Conservation (phyloP, 2,329 filamentous ascomycete species). For the Trichoderma sp. region DNA sequence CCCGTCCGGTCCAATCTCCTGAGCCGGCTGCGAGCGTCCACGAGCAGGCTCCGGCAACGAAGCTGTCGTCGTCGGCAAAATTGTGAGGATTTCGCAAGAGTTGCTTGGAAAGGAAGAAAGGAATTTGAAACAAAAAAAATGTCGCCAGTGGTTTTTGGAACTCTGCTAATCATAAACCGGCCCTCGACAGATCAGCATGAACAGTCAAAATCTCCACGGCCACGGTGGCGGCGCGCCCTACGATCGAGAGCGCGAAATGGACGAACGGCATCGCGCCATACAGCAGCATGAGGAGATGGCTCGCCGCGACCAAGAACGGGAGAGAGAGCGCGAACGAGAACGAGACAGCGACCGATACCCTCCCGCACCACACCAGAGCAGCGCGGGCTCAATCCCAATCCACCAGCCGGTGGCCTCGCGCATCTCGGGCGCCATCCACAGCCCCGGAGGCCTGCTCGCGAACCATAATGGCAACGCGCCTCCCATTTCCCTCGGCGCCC, state of each 20-base stretch:
- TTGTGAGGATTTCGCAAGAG: not conserved
- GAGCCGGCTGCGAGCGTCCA: conserved; percentile 14
- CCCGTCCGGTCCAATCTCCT: conserved; percentile 22
- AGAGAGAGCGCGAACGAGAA: conserved; percentile 56
- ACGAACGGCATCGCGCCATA: conserved; percentile 51
- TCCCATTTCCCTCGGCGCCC: conserved; percentile 55
- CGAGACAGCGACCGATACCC: conserved; percentile 70
- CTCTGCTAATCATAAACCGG: conserved; percentile 16
- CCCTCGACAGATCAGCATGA: conserved; percentile 45
- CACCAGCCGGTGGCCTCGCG: conserved; percentile 91
- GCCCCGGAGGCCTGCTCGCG: conserved; percentile 83
- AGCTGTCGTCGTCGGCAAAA: not conserved
- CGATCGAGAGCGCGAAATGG: conserved; percentile 54
- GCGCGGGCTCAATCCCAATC: conserved; percentile 83
- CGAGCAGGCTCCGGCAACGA: not conserved
- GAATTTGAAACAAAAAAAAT: not conserved
- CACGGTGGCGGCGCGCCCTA: conserved; percentile 46
- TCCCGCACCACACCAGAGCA: conserved; percentile 77
- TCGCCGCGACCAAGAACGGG: conserved; percentile 65
- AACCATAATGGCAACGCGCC: conserved; percentile 66
- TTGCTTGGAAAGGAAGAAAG: not conserved
- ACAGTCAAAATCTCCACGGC: conserved; percentile 50
- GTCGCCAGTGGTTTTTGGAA: not conserved
- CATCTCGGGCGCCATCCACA: conserved; percentile 80
- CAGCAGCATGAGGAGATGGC: conserved; percentile 54